phyloP scores from a whole-genome alignment of 2,329 filamentous ascomycete genomes.

The Pseudogymnoascus sp. region DNA sequence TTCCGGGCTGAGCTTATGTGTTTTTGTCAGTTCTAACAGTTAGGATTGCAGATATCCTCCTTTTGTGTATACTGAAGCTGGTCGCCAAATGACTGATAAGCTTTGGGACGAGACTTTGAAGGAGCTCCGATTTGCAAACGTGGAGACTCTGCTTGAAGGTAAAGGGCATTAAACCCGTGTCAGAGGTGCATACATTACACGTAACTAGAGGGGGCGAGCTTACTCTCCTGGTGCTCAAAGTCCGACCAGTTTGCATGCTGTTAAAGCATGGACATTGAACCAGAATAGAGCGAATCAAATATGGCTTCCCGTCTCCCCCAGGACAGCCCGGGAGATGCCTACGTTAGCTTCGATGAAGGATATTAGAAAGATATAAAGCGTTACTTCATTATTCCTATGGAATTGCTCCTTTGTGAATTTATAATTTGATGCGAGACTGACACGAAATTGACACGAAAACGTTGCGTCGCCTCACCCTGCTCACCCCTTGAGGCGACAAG shows the following conservation, averaged over 20 bases:
- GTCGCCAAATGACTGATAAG: constrained; percentile 24
- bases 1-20: not conserved
- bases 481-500: no score
- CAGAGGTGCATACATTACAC: not conserved
- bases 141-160: not conserved
- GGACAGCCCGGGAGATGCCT: not conserved
- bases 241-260: not conserved
- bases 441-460: no score
- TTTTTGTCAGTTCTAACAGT: not conserved
- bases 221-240: not conserved
- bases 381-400: not conserved
- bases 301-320: not conserved
- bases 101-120: constrained; percentile 34
- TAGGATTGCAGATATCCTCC: not conserved
- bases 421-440: no score
- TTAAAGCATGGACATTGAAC: not conserved
- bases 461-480: no score
- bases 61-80: not conserved
- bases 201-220: not conserved
- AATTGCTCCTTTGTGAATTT: no score
- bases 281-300: not conserved
- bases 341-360: not conserved
- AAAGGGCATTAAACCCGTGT: not conserved
- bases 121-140: constrained; percentile 27
- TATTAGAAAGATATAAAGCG: not conserved